Evolutionary conservation across 2,329 filamentous ascomycete genomes (phyloP).

Genomic region (Lachnum nothofagi): DNA sequence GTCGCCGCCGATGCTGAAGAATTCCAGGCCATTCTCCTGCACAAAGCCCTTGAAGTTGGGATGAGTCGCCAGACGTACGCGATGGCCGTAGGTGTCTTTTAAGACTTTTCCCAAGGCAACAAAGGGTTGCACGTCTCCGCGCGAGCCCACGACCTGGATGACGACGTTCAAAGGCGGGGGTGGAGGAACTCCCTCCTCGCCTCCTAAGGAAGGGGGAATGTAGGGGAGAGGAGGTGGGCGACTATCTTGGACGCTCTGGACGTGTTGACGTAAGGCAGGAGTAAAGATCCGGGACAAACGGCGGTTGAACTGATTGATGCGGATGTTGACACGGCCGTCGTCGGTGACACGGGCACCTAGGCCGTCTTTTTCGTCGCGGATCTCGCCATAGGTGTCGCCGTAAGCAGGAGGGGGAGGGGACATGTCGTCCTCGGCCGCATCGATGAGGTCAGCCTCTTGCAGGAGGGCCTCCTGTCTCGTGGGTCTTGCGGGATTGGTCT

Average conservation of each 20-base stretch:
- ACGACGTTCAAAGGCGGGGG: constrained; percentile 62
- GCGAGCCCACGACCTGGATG: constrained; percentile 75
- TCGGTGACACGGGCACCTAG: constrained; percentile 39
- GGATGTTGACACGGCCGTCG: constrained; percentile 72
- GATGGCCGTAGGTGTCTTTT: constrained; percentile 62
- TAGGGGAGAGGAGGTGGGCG: constrained; percentile 54
- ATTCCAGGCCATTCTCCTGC: constrained; percentile 65
- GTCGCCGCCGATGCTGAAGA: constrained; percentile 74
- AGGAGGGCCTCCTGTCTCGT: constrained; percentile 23
- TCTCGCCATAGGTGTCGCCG: constrained; percentile 37
- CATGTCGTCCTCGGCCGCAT: constrained; percentile 24
- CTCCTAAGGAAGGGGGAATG: constrained; percentile 65
- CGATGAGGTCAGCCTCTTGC: constrained; percentile 25
- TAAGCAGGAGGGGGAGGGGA: constrained; percentile 39
- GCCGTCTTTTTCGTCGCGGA: constrained; percentile 33
- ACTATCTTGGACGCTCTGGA: constrained; percentile 38
- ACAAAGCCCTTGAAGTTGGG: constrained; percentile 71
- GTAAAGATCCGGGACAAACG: constrained; percentile 61
- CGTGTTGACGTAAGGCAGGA: constrained; percentile 53
- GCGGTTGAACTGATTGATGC: constrained; percentile 63
- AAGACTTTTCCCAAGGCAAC: constrained; percentile 66
- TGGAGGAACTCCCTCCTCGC: constrained; percentile 50
- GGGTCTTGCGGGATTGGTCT: constrained; percentile 25
- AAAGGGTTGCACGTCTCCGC: constrained; percentile 76
- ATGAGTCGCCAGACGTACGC: constrained; percentile 72